A percentile compares a stretch with the other conserved stretches of the same genome.
Evolutionary conservation across 1,139 yeast genomes (phyloP).

Genomic region (Magnusiomyces tetraspermus): DNA sequence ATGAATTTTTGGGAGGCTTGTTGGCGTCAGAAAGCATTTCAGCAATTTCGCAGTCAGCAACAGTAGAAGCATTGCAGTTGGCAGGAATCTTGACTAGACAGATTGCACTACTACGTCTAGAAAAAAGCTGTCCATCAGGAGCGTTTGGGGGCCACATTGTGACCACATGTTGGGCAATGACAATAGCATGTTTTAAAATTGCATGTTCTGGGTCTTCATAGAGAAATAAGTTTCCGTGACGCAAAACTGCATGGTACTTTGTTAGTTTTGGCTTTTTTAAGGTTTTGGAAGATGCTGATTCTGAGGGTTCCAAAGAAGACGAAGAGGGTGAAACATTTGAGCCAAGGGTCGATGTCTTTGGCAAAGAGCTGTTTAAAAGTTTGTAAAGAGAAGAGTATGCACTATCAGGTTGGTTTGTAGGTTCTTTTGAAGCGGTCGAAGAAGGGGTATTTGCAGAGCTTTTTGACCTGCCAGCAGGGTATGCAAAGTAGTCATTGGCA

Average conservation of each 20-base stretch:
- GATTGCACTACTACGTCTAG: conserved; percentile 64
- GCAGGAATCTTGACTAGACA: conserved; percentile 38
- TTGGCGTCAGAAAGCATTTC: conserved; percentile 19
- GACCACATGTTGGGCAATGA: conserved; percentile 58
- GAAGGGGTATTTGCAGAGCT: conserved; percentile 26
- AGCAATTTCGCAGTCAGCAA: conserved; percentile 10
- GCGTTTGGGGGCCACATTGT: conserved; percentile 78
- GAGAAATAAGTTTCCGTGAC: conserved; percentile 78
- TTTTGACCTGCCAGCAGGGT: conserved; percentile 31
- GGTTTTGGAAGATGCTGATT: conserved; percentile 2
- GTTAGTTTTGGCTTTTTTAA: conserved; percentile 23
- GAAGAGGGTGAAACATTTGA: neutral
- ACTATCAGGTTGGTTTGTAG: conserved; percentile 37
- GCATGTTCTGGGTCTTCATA: conserved; percentile 59
- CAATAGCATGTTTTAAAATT: conserved; percentile 72
- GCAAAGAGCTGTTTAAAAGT: conserved; percentile 34
- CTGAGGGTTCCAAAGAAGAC: neutral
- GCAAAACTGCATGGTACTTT: conserved; percentile 33
- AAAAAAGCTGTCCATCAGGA: conserved; percentile 66
- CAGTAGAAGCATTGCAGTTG: conserved; percentile 10
- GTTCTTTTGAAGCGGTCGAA: conserved; percentile 25
- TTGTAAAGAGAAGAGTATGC: conserved; percentile 55
- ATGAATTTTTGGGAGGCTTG: conserved; percentile 46
- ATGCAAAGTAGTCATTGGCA: conserved; percentile 59
- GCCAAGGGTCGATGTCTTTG: conserved; percentile 14